Evolutionary conservation across 371 early-diverging fungal genomes (phyloP), one percentile per base, ranked within the genome.

Genomic region (Dinochytrium kinnereticum): DNA sequence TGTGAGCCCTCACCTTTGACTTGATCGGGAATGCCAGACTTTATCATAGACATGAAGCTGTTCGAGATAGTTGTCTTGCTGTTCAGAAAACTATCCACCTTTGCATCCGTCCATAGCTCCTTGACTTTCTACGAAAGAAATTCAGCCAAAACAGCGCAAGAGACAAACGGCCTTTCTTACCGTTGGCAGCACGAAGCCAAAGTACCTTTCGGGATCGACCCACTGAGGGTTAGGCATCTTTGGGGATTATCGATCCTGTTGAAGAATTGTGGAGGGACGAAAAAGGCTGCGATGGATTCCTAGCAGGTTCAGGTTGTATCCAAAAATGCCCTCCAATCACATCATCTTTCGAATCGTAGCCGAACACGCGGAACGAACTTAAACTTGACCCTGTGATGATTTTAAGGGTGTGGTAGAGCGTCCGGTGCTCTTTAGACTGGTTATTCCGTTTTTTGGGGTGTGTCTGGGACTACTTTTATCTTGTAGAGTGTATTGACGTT

Each of bases 181-280:
- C 26, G 13, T 24, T 37, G 61, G 24, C 31, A 61, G 61, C 10
- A 61, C 37, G 36, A 33, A 61, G 34, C 3, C 34, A 7, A 61
- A 28, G 61, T 61, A 34, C 37, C 24, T 61, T 13, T 61, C 61
- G 13, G 61, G 34, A 36, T 61, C 36, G 37, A 61, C 61, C 57
- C 61, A 61, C 24, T 31, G 36, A 5, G 3, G 13, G 61, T 61
- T 61, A 17, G 61, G 61, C 61, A 61, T 61, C 13, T 24, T 26
- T 53, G 55, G n/a, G n/a, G n/a, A n/a, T n/a, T n/a, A n/a, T n/a
- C n/a, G n/a, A n/a, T n/a, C n/a, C n/a, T n/a, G n/a, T n/a, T n/a
- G n/a, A n/a, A n/a, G n/a, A n/a, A n/a, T n/a, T n/a, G n/a, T n/a
- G n/a, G n/a, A n/a, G n/a, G n/a, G n/a, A n/a, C n/a, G n/a, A n/a